Percentiles rank a stretch among this genome's conserved stretches.
phyloP scores from a whole-genome alignment of 2,329 filamentous ascomycete species.

The Cladosporium velox region DNA sequence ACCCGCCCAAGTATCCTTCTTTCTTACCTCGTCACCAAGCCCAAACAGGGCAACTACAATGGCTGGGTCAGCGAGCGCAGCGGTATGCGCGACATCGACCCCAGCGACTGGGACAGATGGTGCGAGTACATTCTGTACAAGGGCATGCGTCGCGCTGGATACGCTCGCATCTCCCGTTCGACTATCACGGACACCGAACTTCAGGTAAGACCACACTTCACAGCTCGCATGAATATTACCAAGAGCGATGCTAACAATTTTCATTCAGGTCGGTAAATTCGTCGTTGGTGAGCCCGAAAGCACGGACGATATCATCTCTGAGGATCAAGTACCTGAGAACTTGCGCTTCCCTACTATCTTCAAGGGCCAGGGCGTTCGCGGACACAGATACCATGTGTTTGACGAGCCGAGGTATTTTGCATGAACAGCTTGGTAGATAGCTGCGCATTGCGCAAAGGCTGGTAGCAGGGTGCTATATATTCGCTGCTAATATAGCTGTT shows the following conservation, averaged over 20 bases:
- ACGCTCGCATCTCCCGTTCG: slow-evolving; percentile 82
- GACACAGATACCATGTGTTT: slow-evolving; percentile 93
- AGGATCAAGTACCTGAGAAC: slow-evolving; percentile 73
- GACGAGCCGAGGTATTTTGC: slow-evolving; percentile 75
- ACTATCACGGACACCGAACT: slow-evolving; percentile 97
- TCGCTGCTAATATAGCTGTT: background rate
- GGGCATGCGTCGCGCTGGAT: slow-evolving; percentile 78
- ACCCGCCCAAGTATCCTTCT: slow-evolving; percentile 80
- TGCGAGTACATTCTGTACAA: slow-evolving; percentile 99
- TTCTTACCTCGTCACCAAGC: slow-evolving; percentile 89
- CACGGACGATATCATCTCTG: slow-evolving; percentile 66
- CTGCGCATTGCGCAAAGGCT: background rate
- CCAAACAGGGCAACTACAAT: slow-evolving; percentile 92
- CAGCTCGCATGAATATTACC: background rate
- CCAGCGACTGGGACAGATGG: slow-evolving; percentile 93
- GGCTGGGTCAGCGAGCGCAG: slow-evolving; percentile 84
- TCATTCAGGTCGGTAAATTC: slow-evolving; percentile 76
- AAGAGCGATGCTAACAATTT: slow-evolving; percentile 22
- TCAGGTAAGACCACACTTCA: slow-evolving; percentile 58
- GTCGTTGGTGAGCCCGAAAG: slow-evolving; percentile 71
- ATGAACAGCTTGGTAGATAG: slow-evolving; percentile 20
- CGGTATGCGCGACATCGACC: slow-evolving; percentile 94
- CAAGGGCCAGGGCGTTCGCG: slow-evolving; percentile 79
- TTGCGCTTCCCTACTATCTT: slow-evolving; percentile 84
- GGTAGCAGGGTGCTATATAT: background rate